Percentiles rank a stretch among this genome's conserved stretches.
Conservation (phyloP, 371 early-diverging fungal genomes). For the Rhizopus microsporus region DNA sequence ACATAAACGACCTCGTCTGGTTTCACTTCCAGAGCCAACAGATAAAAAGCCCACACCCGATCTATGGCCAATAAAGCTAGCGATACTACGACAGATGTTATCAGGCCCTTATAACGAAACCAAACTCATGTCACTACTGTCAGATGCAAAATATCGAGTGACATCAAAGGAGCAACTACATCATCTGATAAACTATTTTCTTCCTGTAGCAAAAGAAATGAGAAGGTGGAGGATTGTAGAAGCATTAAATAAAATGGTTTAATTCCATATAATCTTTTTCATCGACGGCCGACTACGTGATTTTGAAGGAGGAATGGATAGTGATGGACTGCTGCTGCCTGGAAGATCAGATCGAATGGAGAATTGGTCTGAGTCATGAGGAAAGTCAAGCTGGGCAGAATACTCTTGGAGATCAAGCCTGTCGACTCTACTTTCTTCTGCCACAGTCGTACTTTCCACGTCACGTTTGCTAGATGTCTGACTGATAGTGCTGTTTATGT, state of each 20-base stretch:
- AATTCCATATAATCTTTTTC: slow-evolving; percentile 13
- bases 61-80: slow-evolving; percentile 6
- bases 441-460: not conserved
- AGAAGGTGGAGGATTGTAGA: slow-evolving; percentile 3
- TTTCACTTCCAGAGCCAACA: not conserved
- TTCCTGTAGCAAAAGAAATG: slow-evolving; percentile 20
- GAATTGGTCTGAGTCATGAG: slow-evolving; percentile 30
- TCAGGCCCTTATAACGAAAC: slow-evolving; percentile 10
- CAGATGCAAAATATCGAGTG: not conserved
- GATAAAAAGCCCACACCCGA: not conserved
- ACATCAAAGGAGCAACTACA: slow-evolving; percentile 11
- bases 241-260: slow-evolving; percentile 8
- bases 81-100: slow-evolving; percentile 3
- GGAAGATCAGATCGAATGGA: slow-evolving; percentile 20
- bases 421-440: not conserved
- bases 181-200: slow-evolving; percentile 16
- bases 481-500: not conserved
- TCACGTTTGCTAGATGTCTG: not conserved
- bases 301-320: slow-evolving; percentile 1
- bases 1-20: not conserved
- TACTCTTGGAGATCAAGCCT: not conserved
- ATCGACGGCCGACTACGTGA: slow-evolving; percentile 3
- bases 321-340: not conserved
- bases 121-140: slow-evolving; percentile 1
- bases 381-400: slow-evolving; percentile 15